Conservation (phyloP, 2,329 filamentous ascomycete species). For the Aschersonia sp. region DNA sequence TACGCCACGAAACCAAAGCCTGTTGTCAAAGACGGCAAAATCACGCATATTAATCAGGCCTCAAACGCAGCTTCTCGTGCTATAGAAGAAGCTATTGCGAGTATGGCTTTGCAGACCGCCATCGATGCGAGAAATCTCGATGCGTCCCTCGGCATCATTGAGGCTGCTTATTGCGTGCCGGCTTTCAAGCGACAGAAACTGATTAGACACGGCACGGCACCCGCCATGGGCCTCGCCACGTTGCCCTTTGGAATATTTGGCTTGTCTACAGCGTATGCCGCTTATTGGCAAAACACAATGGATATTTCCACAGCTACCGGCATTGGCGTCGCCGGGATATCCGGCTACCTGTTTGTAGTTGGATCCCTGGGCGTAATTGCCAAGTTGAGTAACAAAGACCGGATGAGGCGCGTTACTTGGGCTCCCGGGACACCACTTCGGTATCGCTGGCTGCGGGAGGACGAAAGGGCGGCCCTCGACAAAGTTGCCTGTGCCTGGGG, state of each 20-base stretch:
- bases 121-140: conserved; percentile 66
- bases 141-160: conserved; percentile 61
- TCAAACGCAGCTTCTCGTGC: conserved; percentile 57
- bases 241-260: conserved; percentile 57
- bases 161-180: conserved; percentile 50
- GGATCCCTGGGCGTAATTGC: conserved; percentile 73
- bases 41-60: conserved; percentile 47
- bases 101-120: conserved; percentile 62
- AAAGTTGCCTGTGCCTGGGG: conserved; percentile 81
- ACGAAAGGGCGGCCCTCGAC: conserved; percentile 79
- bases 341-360: conserved; percentile 73
- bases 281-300: conserved; percentile 50
- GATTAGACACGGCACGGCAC: conserved; percentile 46
- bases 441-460: conserved; percentile 75
- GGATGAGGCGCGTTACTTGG: conserved; percentile 93
- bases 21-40: conserved; percentile 38
- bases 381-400: conserved; percentile 76
- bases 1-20: conserved; percentile 75
- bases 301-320: conserved; percentile 59
- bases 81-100: conserved; percentile 55
- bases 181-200: conserved; percentile 56
- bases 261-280: conserved; percentile 39
- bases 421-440: conserved; percentile 64
- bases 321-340: conserved; percentile 64
- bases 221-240: conserved; percentile 38